Percentiles rank a stretch among this genome's conserved stretches.
These are phyloP conservation scores for Curvularia spicifera DNA, from an alignment of 2,329 filamentous ascomycete species.

Conservation along the genomic window DNA sequence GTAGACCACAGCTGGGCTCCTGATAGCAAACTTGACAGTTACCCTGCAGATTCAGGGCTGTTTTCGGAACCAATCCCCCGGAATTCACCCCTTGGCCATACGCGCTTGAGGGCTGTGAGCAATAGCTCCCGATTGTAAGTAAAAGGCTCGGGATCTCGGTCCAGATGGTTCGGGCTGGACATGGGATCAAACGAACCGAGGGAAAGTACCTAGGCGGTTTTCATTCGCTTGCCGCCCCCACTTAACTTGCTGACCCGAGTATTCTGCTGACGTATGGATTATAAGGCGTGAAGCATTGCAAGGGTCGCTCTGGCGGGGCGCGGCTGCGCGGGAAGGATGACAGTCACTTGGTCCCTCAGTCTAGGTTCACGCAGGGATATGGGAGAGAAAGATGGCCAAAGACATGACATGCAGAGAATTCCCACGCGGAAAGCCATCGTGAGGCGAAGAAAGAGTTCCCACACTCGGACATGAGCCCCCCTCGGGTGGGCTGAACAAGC, in stretches of 20 bases:
- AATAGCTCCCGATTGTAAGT: background rate
- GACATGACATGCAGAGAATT: conserved; percentile 6
- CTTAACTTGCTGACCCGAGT: conserved; percentile 37
- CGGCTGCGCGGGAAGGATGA: conserved; percentile 46
- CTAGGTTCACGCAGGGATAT: conserved; percentile 6
- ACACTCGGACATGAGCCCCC: background rate
- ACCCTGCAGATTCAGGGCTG: conserved; percentile 9
- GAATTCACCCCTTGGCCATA: conserved; percentile 4
- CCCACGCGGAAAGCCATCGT: background rate
- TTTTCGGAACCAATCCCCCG: conserved; percentile 8
- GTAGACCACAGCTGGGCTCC: background rate
- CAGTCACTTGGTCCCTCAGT: conserved; percentile 33
- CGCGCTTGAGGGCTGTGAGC: background rate
- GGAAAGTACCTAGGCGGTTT: conserved; percentile 1
- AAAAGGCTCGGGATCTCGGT: conserved; percentile 10
- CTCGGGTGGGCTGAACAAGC: background rate
- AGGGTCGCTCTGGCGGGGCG: conserved; percentile 33
- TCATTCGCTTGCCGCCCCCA: conserved; percentile 32
- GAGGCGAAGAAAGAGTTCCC: conserved; percentile 6
- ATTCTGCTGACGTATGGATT: conserved; percentile 28
- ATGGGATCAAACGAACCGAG: conserved; percentile 1
- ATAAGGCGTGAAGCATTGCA: conserved; percentile 24
- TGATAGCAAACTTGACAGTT: background rate
- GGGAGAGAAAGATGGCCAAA: background rate
- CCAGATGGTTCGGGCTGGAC: conserved; percentile 5